Conservation (phyloP, 2,329 filamentous ascomycete species). For the Hypoxylon sp. region DNA sequence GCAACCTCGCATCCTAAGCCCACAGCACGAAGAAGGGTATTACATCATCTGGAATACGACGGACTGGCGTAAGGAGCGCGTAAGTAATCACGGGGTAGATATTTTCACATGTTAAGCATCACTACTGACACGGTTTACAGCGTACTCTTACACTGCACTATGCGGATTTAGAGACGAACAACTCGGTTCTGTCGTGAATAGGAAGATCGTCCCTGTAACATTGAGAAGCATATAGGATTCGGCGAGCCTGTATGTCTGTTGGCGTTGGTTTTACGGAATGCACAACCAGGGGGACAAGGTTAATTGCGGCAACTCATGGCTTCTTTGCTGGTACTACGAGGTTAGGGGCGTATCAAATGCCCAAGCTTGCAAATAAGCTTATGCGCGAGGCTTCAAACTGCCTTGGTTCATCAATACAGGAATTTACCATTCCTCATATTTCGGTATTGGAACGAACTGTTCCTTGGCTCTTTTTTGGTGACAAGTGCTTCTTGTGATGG, state of each 20-base stretch:
- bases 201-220: constrained; percentile 19
- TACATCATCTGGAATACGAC: constrained; percentile 76
- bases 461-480: background rate
- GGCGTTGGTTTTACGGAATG: constrained; percentile 50
- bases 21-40: constrained; percentile 73
- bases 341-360: constrained; percentile 28
- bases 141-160: constrained; percentile 74
- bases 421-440: constrained; percentile 24
- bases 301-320: constrained; percentile 34
- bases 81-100: constrained; percentile 57
- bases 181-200: constrained; percentile 41
- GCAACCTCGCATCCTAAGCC: constrained; percentile 72
- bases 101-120: background rate
- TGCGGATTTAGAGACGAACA: constrained; percentile 69
- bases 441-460: background rate
- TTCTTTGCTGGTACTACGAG: constrained; percentile 27
- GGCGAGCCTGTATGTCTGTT: constrained; percentile 32
- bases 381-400: constrained; percentile 17
- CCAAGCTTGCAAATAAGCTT: constrained; percentile 23
- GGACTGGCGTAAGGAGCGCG: constrained; percentile 74
- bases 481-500: background rate
- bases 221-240: constrained; percentile 36
- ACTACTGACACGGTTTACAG: constrained; percentile 54
- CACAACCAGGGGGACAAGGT: constrained; percentile 42
- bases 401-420: constrained; percentile 39